Percentiles rank a stretch among this genome's conserved stretches.
Conservation (phyloP, 805 yeast species). For the Pichia ethanolica region DNA sequence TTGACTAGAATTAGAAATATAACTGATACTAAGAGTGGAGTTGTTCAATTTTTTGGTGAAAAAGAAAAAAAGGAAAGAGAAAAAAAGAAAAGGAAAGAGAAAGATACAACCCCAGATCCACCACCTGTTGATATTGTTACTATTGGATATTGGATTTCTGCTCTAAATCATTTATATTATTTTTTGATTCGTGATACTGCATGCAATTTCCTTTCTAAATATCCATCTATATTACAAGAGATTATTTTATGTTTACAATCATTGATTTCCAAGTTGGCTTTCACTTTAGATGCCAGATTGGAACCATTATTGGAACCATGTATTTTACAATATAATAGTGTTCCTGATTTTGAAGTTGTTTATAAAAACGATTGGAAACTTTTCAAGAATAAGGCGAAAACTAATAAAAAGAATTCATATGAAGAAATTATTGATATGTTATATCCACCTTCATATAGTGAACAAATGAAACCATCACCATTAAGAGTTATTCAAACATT, state of each 20-base stretch:
- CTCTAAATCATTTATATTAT: constrained; percentile 67
- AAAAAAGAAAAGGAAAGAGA: constrained; percentile 10
- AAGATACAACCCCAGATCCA: constrained; percentile 5
- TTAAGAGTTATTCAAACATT: constrained; percentile 75
- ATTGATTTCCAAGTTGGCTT: constrained; percentile 55
- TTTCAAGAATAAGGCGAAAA: constrained; percentile 36
- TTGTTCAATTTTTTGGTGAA: constrained; percentile 26
- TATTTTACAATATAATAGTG: constrained; percentile 65
- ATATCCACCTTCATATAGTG: constrained; percentile 76
- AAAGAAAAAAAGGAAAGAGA: constrained; percentile 18
- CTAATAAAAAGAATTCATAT: constrained; percentile 38
- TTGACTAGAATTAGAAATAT: constrained; percentile 54
- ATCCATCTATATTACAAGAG: constrained; percentile 58
- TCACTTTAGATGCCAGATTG: constrained; percentile 57
- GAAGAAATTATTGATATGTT: constrained; percentile 70
- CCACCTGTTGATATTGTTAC: constrained; percentile 51
- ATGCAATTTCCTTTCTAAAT: constrained; percentile 39
- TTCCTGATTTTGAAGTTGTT: constrained; percentile 72
- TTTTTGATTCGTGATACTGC: constrained; percentile 63
- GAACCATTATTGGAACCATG: constrained; percentile 55
- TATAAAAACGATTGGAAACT: constrained; percentile 65
- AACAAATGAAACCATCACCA: constrained; percentile 86
- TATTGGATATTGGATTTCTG: constrained; percentile 84
- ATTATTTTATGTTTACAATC: constrained; percentile 48
- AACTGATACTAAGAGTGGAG: constrained; percentile 55